Evolutionary conservation across 2,329 filamentous ascomycete species (phyloP), one percentile per base, ranked within the genome.

Genomic region (Immersiporthe knoxdaviesiana): DNA sequence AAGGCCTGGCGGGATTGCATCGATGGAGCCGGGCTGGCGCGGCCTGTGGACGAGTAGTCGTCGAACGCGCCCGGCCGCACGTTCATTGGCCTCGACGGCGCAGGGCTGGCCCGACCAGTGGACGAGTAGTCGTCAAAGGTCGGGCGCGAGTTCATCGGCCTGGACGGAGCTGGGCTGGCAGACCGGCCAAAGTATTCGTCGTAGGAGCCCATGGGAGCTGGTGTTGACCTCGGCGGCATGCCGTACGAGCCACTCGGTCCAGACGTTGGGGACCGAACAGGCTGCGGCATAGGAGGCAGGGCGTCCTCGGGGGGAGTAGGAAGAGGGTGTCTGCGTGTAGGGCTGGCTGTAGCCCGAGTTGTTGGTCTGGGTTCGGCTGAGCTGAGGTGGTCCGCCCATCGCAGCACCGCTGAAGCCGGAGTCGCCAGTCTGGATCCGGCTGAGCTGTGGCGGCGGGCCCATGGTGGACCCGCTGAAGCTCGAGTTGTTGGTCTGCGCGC

Each of bases 51-150:
- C 71, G 73, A 37, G 71, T 64, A 56, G 32, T 62, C 47, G 30
- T 39, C 50, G n/a, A 56, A 54, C 27, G 35, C 37, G 4, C 35
- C 35, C 35, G 58, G 47, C 8, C 44, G 50, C 10, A 74, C 72
- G 8, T 74, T 73, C 56, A 73, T 72, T 2, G 68, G 72, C 39
- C 58, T 11, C 6, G 77, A 78, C n/a, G 76, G 77, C 1, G 77
- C 77, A 5, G 77, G 76, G 58, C 75, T 78, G 27, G 75, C 72
- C 2, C 76, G 74, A 6, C 75, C 75, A 21, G 54, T 73, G 32
- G 67, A 66, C 8, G 71, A 65, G 60, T 71, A 72, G 39, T 74
- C 71, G 37, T 75, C 74, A 58, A 72, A 74, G 16, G 62, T 56
- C 32, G 71, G 27, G 14, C 63, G 41, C 10, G 67, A 56, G 35